phyloP scores from a whole-genome alignment of 371 early-diverging fungal genomes.

The Mucor ambiguus region DNA sequence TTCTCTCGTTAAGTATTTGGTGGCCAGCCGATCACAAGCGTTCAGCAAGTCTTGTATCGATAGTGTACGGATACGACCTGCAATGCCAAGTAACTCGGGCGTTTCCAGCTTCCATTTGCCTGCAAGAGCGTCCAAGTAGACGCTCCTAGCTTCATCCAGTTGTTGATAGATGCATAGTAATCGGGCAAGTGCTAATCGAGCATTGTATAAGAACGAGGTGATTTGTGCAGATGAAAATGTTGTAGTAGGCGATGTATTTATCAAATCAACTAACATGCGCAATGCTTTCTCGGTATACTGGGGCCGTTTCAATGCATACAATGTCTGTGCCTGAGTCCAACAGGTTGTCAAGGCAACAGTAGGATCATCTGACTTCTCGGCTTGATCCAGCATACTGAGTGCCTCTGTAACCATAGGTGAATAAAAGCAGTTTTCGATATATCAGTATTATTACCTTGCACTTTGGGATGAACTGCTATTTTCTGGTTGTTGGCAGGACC shows the following conservation, averaged over 20 bases:
- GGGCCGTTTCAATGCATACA: constrained; percentile 31
- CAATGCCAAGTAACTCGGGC: constrained; percentile 11
- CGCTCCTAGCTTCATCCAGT: constrained; percentile 2
- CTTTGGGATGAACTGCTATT: constrained; percentile 20
- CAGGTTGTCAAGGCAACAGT: constrained; percentile 12
- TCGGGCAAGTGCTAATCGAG: constrained; percentile 32
- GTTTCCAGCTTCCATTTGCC: constrained; percentile 24
- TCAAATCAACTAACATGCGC: constrained; percentile 6
- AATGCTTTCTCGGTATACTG: constrained; percentile 26
- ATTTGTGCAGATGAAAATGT: constrained; percentile 20
- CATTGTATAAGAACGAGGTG: constrained; percentile 18
- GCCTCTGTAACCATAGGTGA: constrained; percentile 10
- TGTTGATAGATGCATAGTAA: constrained; percentile 33
- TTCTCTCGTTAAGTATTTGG: constrained; percentile 24
- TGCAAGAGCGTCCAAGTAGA: constrained; percentile 25
- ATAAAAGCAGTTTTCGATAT: background rate
- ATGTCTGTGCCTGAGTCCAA: constrained; percentile 33
- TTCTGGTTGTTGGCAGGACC: background rate
- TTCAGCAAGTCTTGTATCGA: background rate
- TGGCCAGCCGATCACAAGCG: constrained; percentile 14
- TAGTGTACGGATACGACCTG: constrained; percentile 4
- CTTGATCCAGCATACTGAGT: constrained; percentile 10
- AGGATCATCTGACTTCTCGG: constrained; percentile 15
- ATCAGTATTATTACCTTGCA: constrained; percentile 10
- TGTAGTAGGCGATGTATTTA: background rate